phyloP scores from a whole-genome alignment of 305 asterid genomes.

The Solanum chacoense region DNA sequence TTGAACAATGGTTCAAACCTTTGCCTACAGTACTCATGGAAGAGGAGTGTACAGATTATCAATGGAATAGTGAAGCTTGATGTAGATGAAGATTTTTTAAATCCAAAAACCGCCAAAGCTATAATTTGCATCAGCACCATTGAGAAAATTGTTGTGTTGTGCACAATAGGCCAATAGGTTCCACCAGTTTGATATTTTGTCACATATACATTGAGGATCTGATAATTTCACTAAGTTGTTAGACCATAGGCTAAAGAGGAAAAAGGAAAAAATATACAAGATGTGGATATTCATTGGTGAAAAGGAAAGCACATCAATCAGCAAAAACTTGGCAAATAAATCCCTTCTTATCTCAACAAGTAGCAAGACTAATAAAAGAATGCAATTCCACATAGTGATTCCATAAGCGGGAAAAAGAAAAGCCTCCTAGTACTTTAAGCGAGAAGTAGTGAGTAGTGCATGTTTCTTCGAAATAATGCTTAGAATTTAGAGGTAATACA shows the following conservation, averaged over 20 bases:
- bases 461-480: background rate
- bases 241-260: background rate
- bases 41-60: conserved; percentile 21
- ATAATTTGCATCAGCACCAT: conserved; percentile 26
- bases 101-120: conserved; percentile 26
- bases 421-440: background rate
- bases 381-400: background rate
- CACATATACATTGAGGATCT: conserved; percentile 31
- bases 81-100: conserved; percentile 25
- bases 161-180: conserved; percentile 33
- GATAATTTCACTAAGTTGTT: background rate
- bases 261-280: background rate
- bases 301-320: background rate
- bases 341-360: background rate
- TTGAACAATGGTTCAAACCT: conserved; percentile 23
- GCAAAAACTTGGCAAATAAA: background rate
- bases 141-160: conserved; percentile 26
- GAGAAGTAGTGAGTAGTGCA: background rate
- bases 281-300: background rate
- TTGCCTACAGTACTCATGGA: conserved; percentile 30
- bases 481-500: background rate
- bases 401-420: background rate
- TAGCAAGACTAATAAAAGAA: background rate
- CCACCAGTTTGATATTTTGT: conserved; percentile 34
- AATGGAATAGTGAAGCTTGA: conserved; percentile 23